These are phyloP conservation scores for Saprolegnia diclina DNA, from an alignment of 352 stramenopile species.

Conservation along the genomic window DNA sequence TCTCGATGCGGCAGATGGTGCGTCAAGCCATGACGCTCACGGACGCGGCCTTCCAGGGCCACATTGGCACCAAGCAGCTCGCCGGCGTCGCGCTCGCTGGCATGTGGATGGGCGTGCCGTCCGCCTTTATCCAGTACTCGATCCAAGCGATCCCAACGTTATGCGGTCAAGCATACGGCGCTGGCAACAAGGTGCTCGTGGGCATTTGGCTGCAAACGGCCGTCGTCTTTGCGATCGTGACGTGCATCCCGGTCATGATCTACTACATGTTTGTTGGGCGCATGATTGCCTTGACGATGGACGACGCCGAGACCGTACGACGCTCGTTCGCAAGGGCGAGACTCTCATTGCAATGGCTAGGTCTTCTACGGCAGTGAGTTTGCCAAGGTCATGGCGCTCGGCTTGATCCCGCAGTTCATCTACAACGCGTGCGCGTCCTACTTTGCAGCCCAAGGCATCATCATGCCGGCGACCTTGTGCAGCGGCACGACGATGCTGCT, in stretches of 20 bases:
- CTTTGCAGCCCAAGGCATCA: constrained; percentile 39
- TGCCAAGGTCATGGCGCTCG: constrained; percentile 36
- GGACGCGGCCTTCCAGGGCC: constrained; percentile 40
- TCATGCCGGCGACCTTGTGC: constrained; percentile 43
- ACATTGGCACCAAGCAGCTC: constrained; percentile 45
- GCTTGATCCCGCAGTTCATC: constrained; percentile 40
- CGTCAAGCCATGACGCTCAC: constrained; percentile 45
- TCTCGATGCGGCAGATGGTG: constrained; percentile 42
- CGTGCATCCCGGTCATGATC: constrained; percentile 39
- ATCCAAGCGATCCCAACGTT: constrained; percentile 51
- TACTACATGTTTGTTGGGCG: constrained; percentile 42
- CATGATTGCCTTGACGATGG: constrained; percentile 43
- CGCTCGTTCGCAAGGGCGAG: neutral
- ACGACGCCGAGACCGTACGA: constrained; percentile 37
- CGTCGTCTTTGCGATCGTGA: constrained; percentile 36
- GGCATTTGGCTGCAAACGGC: constrained; percentile 50
- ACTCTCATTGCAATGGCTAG: neutral
- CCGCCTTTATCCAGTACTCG: constrained; percentile 43
- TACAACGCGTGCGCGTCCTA: constrained; percentile 40
- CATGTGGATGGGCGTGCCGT: constrained; percentile 47
- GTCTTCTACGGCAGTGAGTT: constrained; percentile 34
- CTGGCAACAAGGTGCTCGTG: constrained; percentile 44
- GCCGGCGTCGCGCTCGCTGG: constrained; percentile 38
- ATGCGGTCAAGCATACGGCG: constrained; percentile 47
- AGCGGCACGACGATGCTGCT: constrained; percentile 38